Percentiles rank a stretch among this genome's conserved stretches.
Conservation (phyloP, 2,329 filamentous ascomycete species). For the Chrysoporthe cubensis region DNA sequence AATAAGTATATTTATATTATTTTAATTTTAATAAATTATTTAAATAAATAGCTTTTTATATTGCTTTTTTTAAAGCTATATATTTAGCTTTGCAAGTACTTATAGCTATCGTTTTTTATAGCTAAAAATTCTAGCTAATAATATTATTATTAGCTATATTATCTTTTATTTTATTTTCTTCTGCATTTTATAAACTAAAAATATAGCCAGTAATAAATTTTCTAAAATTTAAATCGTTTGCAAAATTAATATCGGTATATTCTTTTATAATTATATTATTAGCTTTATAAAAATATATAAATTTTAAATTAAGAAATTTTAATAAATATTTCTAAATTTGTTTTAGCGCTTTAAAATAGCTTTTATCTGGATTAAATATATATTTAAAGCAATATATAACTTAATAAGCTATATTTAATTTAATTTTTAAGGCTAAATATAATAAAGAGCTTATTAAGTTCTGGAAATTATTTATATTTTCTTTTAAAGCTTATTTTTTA, state of each 20-base stretch:
- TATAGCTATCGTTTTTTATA: no score
- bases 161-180: neutral
- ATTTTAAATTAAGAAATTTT: no score
- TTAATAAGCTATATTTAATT: neutral
- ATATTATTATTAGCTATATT: slow-evolving; percentile 9
- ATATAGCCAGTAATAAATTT: neutral
- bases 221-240: no score
- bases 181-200: neutral
- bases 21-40: slow-evolving; percentile 8
- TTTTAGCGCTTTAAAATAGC: no score
- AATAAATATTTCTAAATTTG: no score
- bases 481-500: no score
- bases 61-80: neutral
- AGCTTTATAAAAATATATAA: no score
- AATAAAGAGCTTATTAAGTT: neutral
- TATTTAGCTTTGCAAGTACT: neutral
- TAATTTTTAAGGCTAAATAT: neutral
- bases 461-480: neutral
- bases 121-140: neutral
- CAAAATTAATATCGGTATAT: no score
- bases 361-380: neutral
- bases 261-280: no score
- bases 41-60: neutral
- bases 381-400: neutral
- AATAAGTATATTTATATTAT: neutral